Evolutionary conservation across 2,329 filamentous ascomycete species (phyloP).

Genomic region (Colletotrichum magnum): DNA sequence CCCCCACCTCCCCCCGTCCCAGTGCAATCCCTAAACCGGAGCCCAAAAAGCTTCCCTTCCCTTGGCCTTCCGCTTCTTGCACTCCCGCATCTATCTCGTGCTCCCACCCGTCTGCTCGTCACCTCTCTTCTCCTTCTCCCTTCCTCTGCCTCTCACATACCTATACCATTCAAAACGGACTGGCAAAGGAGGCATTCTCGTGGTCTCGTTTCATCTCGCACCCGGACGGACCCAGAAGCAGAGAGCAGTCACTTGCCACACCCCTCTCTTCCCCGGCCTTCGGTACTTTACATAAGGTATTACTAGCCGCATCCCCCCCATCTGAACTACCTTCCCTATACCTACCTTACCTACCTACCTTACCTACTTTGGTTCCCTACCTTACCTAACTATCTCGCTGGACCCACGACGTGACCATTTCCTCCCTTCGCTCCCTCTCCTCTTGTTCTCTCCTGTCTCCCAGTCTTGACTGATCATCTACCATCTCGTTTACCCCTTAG

Average conservation of each 20-base stretch:
- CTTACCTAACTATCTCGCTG: too few relatives aligned
- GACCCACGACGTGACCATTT: constrained; percentile 30
- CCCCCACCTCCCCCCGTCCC: constrained; percentile 37
- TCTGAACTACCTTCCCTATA: constrained; percentile 12
- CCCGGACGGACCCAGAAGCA: constrained; percentile 29
- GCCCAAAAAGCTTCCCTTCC: constrained; percentile 42
- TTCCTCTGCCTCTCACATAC: constrained; percentile 1
- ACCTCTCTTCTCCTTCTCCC: constrained; percentile 1
- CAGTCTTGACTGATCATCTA: constrained; percentile 2
- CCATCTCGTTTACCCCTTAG: constrained; percentile 2
- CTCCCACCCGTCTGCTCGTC: constrained; percentile 24
- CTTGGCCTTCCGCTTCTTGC: constrained; percentile 36
- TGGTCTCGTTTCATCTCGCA: constrained; percentile 27
- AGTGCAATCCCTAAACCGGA: constrained; percentile 38
- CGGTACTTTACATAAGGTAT: constrained; percentile 14
- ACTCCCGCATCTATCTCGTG: constrained; percentile 31
- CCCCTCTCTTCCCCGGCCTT: constrained; percentile 10
- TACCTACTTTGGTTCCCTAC: too few relatives aligned
- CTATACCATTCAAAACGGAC: constrained; percentile 4
- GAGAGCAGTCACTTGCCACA: constrained; percentile 29
- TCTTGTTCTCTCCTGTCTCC: constrained; percentile 22
- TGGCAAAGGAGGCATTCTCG: constrained; percentile 23
- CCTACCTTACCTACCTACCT: too few relatives aligned
- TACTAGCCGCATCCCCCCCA: constrained; percentile 25
- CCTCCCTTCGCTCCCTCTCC: constrained; percentile 16